Conservation (phyloP, 139 green algal species). For the Auxenochlorella protothecoides region DNA sequence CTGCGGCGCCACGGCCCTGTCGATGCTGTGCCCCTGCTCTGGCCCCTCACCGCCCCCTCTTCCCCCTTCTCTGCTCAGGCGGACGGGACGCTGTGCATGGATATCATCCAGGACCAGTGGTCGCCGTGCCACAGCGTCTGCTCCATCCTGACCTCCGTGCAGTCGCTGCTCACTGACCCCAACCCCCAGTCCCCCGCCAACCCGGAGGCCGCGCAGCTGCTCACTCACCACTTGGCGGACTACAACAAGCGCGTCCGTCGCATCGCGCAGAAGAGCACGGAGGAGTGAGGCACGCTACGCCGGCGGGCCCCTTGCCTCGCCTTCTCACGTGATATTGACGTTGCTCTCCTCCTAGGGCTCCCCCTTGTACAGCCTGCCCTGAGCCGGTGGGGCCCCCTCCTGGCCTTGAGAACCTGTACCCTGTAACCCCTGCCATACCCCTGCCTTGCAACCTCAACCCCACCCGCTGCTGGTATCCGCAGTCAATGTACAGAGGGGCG, state of each 20-base stretch:
- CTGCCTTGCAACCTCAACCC: no score
- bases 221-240: slow-evolving; percentile 42
- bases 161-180: slow-evolving; percentile 80
- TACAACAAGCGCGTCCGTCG: slow-evolving; percentile 67
- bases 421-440: no score
- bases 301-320: no score
- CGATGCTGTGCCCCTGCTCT: background rate
- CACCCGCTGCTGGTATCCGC: no score
- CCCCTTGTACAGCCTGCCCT: no score
- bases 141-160: slow-evolving; percentile 80
- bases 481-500: no score
- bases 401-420: no score
- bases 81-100: slow-evolving; percentile 87
- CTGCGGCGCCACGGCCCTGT: background rate
- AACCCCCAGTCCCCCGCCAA: slow-evolving; percentile 85
- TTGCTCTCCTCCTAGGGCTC: no score
- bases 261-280: slow-evolving; percentile 37
- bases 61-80: slow-evolving; percentile 32
- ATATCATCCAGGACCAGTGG: slow-evolving; percentile 90
- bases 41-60: background rate
- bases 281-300: slow-evolving; percentile 13
- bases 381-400: no score
- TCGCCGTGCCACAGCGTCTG: slow-evolving; percentile 77
- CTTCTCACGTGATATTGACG: no score
- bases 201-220: slow-evolving; percentile 74